Evolutionary conservation across 352 stramenopile genomes (phyloP), one percentile per base, ranked within the genome.

Genomic region (Globisporangium sylvaticum): DNA sequence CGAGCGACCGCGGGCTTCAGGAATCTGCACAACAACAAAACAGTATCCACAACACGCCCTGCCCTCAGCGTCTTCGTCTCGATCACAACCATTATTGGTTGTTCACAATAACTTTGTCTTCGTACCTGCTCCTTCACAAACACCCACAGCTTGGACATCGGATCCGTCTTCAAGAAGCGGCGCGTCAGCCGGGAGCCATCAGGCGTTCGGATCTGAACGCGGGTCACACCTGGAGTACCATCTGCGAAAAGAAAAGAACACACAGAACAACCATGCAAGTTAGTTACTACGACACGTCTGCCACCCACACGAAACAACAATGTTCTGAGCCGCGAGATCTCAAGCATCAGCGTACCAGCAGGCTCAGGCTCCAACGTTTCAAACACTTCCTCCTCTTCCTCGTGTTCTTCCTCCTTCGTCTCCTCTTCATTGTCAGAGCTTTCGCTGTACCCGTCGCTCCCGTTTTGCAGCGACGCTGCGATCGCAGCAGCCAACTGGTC

Each of bases 401-500:
- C 75, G 9, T 77, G 55, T 3, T 82, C 68, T 46, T 77, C 52
- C 22, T 80, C 65, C 39, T 79, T 69, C 2, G 65, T 70, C 31
- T 79, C 61, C 18, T 79, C 61, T 22, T 79, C 67, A 0, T 32
- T 44, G 37, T 83, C 64, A 27, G 71, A 74, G n/a, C 67, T 62
- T 8, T 75, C 72, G 7, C 53, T 64, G n/a, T 84, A 44, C 34
- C 10, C 34, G 4, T 44, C 80, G 46, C 75, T 70, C 4, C 65
- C 65, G 42, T 76, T 74, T 70, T 92, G 73, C 70, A 95, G 73
- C 10, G 87, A 95, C 9, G 83, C 87, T 20, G 83, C 87, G 34
- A 95, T 95, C 18, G 87, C 87, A 56, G 85, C 85, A 56, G 83
- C 84, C 14, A 95, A 64, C 57, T 95, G 81, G 34, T 92, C 84